These are phyloP conservation scores for Pleurotus giganteus DNA, from an alignment of 768 basidiomycete species.

Conservation along the genomic window DNA sequence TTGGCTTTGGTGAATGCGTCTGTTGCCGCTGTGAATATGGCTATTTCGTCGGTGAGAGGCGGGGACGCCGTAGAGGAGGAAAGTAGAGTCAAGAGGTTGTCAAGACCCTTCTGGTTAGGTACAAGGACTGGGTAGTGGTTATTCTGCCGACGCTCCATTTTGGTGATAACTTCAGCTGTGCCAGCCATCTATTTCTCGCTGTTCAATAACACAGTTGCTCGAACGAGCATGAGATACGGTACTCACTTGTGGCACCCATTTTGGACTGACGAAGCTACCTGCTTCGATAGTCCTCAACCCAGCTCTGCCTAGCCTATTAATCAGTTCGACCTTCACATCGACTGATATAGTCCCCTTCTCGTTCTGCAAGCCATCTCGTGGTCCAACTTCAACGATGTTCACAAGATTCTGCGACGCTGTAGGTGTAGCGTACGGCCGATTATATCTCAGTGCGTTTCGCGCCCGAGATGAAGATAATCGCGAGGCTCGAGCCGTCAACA, in stretches of 20 bases:
- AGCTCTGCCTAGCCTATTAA: conserved; percentile 68
- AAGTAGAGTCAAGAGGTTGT: conserved; percentile 62
- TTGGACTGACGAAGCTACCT: conserved; percentile 90
- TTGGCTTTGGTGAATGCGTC: conserved; percentile 87
- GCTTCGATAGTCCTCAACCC: conserved; percentile 74
- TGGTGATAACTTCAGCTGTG: conserved; percentile 69
- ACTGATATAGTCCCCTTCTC: conserved; percentile 73
- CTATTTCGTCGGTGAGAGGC: conserved; percentile 75
- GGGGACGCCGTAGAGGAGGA: conserved; percentile 23
- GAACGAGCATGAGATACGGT: no score
- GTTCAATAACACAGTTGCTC: background rate
- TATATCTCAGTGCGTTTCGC: background rate
- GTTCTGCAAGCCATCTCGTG: conserved; percentile 91
- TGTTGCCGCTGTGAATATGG: conserved; percentile 87
- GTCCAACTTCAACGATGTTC: conserved; percentile 86
- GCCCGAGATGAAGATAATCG: background rate
- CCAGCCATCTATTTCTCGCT: conserved; percentile 71
- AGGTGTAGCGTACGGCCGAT: conserved; percentile 22
- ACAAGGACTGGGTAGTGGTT: conserved; percentile 77
- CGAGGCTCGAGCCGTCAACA: background rate
- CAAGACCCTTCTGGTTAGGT: conserved; percentile 77
- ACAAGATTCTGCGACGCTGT: conserved; percentile 35
- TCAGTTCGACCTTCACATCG: conserved; percentile 74
- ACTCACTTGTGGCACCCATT: conserved; percentile 88
- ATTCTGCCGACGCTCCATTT: conserved; percentile 49